A percentile compares a stretch with the other conserved stretches of the same genome.
These are phyloP conservation scores for Gaeumannomyces tritici DNA, from an alignment of 2,329 filamentous ascomycete species.

Conservation along the genomic window DNA sequence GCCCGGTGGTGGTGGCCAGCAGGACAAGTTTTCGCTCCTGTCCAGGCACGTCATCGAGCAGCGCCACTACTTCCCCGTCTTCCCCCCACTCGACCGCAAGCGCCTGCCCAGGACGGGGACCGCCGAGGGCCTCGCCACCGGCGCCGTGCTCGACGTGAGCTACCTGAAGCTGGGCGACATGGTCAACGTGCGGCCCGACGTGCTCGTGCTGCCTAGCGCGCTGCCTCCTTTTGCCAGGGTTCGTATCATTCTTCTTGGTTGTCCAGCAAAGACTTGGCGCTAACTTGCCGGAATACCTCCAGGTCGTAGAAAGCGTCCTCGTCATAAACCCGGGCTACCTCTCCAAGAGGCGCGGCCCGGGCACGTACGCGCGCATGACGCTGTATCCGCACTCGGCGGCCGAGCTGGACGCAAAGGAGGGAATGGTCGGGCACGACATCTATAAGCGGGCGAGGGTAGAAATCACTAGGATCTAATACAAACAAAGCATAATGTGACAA, in stretches of 20 bases:
- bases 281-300: not conserved
- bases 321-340: constrained; percentile 84
- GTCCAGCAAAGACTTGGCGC: too few relatives aligned
- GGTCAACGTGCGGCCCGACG: constrained; percentile 74
- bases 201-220: constrained; percentile 73
- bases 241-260: constrained; percentile 19
- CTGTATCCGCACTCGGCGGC: constrained; percentile 55
- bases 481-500: not conserved
- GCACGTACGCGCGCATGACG: constrained; percentile 75
- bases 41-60: constrained; percentile 78
- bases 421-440: constrained; percentile 61
- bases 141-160: constrained; percentile 70
- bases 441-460: constrained; percentile 81
- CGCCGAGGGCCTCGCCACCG: constrained; percentile 51
- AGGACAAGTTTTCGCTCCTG: constrained; percentile 60
- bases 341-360: constrained; percentile 74
- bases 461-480: constrained; percentile 62
- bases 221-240: constrained; percentile 85
- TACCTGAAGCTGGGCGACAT: constrained; percentile 89
- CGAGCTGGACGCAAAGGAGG: constrained; percentile 45
- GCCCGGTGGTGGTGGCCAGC: constrained; percentile 22
- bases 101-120: constrained; percentile 56
- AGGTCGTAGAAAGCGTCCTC: constrained; percentile 87
- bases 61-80: constrained; percentile 82
- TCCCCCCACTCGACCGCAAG: constrained; percentile 65